Evolutionary conservation across 2,329 filamentous ascomycete genomes (phyloP).

Genomic region (Ophiostoma triangulosporum): DNA sequence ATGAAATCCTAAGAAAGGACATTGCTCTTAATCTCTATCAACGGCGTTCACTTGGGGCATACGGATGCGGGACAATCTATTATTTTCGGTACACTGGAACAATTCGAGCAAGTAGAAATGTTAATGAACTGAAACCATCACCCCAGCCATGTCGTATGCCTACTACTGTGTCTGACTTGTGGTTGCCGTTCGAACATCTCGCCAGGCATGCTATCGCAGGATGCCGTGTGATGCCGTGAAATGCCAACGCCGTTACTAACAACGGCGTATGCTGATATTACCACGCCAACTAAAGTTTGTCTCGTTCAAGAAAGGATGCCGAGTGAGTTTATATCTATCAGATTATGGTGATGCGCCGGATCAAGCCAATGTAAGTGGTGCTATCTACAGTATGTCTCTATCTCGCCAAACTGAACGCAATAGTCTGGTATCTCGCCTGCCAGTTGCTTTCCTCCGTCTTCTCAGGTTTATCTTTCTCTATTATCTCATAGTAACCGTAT

Average conservation of each 20-base stretch:
- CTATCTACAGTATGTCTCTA: too few species aligned
- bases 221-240: too few species aligned
- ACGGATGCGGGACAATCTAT: conserved; percentile 1
- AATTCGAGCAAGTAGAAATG: conserved; percentile 3
- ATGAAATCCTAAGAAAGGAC: background rate
- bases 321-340: too few species aligned
- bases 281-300: too few species aligned
- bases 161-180: too few species aligned
- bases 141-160: background rate
- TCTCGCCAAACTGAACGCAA: background rate
- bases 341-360: too few species aligned
- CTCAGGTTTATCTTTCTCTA: background rate
- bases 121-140: conserved; percentile 1
- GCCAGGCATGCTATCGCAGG: too few species aligned
- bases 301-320: too few species aligned
- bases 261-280: too few species aligned
- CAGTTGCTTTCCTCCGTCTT: background rate
- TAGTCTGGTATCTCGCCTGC: background rate
- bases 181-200: too few species aligned
- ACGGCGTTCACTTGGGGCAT: conserved; percentile 3
- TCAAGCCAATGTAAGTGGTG: too few species aligned
- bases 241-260: too few species aligned
- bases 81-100: background rate
- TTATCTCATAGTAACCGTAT: background rate
- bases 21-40: background rate